phyloP scores from a whole-genome alignment of 441 rosid genomes.

The Dalechampia spathulata region DNA sequence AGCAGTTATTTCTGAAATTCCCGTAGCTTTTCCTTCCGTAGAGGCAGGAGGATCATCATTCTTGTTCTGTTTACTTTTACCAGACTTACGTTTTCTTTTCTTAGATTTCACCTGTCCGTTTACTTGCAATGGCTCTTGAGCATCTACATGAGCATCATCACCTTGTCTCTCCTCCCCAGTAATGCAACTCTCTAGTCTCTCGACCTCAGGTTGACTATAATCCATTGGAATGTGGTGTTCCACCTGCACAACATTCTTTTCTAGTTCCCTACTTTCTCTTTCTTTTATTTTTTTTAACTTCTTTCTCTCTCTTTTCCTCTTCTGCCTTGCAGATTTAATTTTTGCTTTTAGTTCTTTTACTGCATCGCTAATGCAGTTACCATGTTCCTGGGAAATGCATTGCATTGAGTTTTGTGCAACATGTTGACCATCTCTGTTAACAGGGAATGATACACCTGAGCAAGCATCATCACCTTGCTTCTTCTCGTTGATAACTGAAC shows the following conservation, averaged over 20 bases:
- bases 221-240: neutral
- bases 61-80: neutral
- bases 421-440: neutral
- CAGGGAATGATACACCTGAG: too few species aligned
- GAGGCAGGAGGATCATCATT: neutral
- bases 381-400: neutral
- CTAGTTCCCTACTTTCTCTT: neutral
- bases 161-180: neutral
- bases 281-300: neutral
- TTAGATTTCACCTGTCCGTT: neutral
- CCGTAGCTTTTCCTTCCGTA: neutral
- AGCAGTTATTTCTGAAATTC: too few species aligned
- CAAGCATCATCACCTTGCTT: too few species aligned
- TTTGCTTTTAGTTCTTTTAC: neutral
- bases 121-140: neutral
- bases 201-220: neutral
- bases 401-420: neutral
- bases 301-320: neutral
- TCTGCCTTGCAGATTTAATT: neutral
- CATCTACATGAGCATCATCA: neutral
- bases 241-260: constrained; percentile 1
- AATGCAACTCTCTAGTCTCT: neutral
- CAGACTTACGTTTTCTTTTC: neutral
- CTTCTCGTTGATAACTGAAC: too few species aligned
- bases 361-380: neutral